These are phyloP conservation scores for Mariannaea elegans DNA, from an alignment of 2,329 filamentous ascomycete species.

Conservation along the genomic window DNA sequence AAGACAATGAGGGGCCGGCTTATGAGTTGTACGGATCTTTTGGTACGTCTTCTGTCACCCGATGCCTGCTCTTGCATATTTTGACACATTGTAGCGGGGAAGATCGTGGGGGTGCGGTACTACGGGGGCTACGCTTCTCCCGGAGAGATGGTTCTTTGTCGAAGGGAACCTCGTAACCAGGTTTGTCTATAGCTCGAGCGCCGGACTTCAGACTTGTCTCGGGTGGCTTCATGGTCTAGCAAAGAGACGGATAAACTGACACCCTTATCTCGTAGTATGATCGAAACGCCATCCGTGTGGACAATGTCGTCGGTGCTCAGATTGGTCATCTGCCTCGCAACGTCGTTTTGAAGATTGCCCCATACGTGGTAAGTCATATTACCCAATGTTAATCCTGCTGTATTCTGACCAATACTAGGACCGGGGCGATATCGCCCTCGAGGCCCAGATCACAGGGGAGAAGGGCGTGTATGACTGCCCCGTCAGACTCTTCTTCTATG, in stretches of 20 bases:
- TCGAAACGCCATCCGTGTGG: conserved; percentile 77
- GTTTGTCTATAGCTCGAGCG: conserved; percentile 40
- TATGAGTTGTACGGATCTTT: conserved; percentile 59
- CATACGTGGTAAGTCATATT: conserved; percentile 67
- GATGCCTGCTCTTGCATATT: conserved; percentile 1
- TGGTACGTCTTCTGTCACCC: conserved; percentile 41
- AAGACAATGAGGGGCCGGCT: conserved; percentile 51
- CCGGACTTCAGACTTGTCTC: neutral
- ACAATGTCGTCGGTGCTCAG: conserved; percentile 78
- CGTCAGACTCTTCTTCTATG: conserved; percentile 73
- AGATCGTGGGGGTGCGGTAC: conserved; percentile 64
- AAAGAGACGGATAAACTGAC: conserved; percentile 1
- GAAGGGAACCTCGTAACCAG: conserved; percentile 72
- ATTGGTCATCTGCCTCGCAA: conserved; percentile 80
- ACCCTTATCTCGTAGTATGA: conserved; percentile 62
- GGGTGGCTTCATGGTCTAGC: neutral
- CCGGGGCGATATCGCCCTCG: conserved; percentile 66
- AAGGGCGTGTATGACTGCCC: conserved; percentile 78
- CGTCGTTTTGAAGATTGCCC: conserved; percentile 75
- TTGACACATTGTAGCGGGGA: conserved; percentile 49
- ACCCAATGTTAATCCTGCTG: neutral
- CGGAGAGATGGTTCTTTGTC: conserved; percentile 70
- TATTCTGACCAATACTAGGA: conserved; percentile 56
- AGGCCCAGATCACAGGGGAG: conserved; percentile 73
- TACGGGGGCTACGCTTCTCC: conserved; percentile 70